Evolutionary conservation across 306 rosid genomes (phyloP), one percentile per base, ranked within the genome.

Genomic region (Betula pendula): DNA sequence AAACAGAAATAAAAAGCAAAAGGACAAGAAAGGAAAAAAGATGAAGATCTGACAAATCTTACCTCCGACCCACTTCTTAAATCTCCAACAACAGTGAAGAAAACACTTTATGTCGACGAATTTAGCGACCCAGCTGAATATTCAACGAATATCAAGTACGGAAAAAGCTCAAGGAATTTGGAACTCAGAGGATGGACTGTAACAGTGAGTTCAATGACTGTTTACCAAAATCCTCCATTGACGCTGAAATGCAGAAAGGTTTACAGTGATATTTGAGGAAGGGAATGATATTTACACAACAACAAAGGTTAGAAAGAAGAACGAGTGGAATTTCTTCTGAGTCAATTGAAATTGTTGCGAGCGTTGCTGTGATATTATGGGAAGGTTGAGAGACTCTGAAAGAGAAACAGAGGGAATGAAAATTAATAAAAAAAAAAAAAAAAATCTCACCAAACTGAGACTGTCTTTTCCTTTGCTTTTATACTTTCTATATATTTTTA

Each of bases 41-140:
- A 67, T 67, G 76, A 85, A 88, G 90, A 89, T 86, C 94, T 80
- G 53, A 24, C 65, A 79, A 56, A 72, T 1, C 78, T 84, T 85
- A 87, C 93, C 97, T 88, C 76, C 31, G 55, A 85, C 82, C 81
- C 82, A 81, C 85, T 68, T 88, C 84, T 86, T 76, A 79, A 72
- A 83, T 85, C 87, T 84, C 72, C 73, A 24, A 58, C 6, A 42
- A 74, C 56, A 73, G 24, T 25, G 68, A 40, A 76, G 24, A 55
- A 47, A 77, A 60, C 20, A 70, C 42, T 44, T 87, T 75, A 84
- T 83, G 3, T 88, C 88, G 94, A 89, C 88, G 71, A 91, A 89
- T 91, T 91, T 44, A 80, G 85, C 55, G 80, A 79, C 44, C 50
- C 85, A 83, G 81, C 83, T 65, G 43, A 73, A 69, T 19, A 66